These are phyloP conservation scores for Tolypocladium nubicola DNA, from an alignment of 2,329 filamentous ascomycete species.

Conservation along the genomic window DNA sequence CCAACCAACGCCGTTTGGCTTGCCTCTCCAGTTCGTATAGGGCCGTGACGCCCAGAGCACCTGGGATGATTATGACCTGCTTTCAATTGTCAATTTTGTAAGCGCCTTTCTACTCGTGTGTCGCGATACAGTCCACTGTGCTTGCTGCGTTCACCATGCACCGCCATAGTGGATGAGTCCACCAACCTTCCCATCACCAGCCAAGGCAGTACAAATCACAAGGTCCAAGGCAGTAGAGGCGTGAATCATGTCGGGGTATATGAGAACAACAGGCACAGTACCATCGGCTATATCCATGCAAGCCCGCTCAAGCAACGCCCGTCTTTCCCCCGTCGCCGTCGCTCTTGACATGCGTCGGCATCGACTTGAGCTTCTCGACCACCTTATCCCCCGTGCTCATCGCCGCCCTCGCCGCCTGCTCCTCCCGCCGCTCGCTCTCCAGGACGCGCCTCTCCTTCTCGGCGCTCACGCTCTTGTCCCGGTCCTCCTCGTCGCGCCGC, in stretches of 20 bases:
- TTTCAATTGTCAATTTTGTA: no score
- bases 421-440: constrained; percentile 23
- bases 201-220: no score
- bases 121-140: no score
- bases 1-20: no score
- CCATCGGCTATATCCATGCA: neutral
- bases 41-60: no score
- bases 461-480: constrained; percentile 50
- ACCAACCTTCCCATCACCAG: no score
- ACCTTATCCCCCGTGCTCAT: constrained; percentile 17
- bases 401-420: constrained; percentile 27
- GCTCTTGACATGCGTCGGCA: constrained; percentile 15
- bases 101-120: no score
- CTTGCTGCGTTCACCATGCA: no score
- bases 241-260: neutral
- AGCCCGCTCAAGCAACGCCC: neutral
- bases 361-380: constrained; percentile 29
- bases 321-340: constrained; percentile 4
- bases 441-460: constrained; percentile 35
- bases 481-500: constrained; percentile 45
- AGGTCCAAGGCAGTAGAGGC: neutral
- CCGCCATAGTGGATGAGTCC: no score
- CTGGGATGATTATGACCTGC: no score
- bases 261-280: neutral
- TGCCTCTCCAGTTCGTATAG: no score